phyloP scores from a whole-genome alignment of 176 grass and related monocot species.

The Carex parvula region DNA sequence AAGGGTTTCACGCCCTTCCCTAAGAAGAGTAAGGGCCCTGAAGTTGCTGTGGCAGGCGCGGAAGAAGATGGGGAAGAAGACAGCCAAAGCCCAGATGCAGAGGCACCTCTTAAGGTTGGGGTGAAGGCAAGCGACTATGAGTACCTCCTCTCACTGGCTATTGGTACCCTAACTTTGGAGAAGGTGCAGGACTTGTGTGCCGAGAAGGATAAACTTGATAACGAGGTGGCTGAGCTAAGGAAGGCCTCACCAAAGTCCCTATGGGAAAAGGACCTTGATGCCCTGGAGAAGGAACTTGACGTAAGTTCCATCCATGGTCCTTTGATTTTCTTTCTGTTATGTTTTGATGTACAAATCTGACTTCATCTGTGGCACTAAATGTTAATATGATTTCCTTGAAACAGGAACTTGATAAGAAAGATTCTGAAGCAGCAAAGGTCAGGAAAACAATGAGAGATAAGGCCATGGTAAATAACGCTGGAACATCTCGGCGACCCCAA shows the following conservation, averaged over 20 bases:
- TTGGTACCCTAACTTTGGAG: slow-evolving; percentile 76
- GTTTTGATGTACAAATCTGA: background rate
- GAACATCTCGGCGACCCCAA: slow-evolving; percentile 26
- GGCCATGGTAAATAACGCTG: background rate
- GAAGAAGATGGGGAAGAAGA: slow-evolving; percentile 40
- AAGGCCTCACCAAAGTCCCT: slow-evolving; percentile 39
- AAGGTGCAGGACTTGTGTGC: slow-evolving; percentile 51
- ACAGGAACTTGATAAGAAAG: slow-evolving; percentile 42
- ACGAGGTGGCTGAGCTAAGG: slow-evolving; percentile 42
- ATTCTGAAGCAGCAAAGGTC: slow-evolving; percentile 9
- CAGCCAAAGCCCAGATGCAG: slow-evolving; percentile 39
- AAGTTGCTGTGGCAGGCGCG: slow-evolving; percentile 49
- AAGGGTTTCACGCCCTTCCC: slow-evolving; percentile 57
- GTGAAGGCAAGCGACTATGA: slow-evolving; percentile 56
- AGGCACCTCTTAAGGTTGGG: slow-evolving; percentile 6
- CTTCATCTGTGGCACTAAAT: slow-evolving; percentile 6
- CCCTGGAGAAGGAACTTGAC: slow-evolving; percentile 67
- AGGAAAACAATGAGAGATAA: slow-evolving; percentile 30
- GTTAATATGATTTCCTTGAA: background rate
- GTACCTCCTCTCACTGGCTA: slow-evolving; percentile 77
- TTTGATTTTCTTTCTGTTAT: background rate
- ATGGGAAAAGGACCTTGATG: slow-evolving; percentile 79
- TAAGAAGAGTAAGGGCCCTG: slow-evolving; percentile 43
- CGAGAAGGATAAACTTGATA: slow-evolving; percentile 40
- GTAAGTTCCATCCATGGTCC: slow-evolving; percentile 34